Evolutionary conservation across 345 rosid genomes (phyloP).

Genomic region (Acer saccharum): DNA sequence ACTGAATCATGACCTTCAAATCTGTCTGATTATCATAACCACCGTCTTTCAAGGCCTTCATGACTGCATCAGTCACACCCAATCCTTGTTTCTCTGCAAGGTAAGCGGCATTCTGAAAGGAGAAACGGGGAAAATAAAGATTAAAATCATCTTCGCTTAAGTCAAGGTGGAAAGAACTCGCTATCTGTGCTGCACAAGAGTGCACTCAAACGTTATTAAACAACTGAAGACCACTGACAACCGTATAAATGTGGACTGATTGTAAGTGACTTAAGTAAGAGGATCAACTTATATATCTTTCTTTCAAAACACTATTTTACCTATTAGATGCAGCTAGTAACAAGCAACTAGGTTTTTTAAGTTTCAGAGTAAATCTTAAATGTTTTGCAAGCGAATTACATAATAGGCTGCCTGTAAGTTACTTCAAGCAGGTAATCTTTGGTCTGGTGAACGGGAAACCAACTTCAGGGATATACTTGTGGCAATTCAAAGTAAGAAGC

Average conservation of each 20-base stretch:
- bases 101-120: constrained; percentile 71
- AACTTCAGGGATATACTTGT: no score
- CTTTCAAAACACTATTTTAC: no score
- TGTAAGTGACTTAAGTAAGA: no score
- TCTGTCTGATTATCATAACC: constrained; percentile 54
- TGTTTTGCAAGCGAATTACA: no score
- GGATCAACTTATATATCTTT: no score
- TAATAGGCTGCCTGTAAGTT: no score
- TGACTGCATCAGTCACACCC: constrained; percentile 55
- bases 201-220: background rate
- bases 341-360: no score
- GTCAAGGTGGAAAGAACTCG: background rate
- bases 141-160: constrained; percentile 11
- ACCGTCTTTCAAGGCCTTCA: constrained; percentile 54
- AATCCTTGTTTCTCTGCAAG: constrained; percentile 58
- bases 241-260: background rate
- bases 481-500: no score
- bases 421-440: no score
- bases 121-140: constrained; percentile 15
- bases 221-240: background rate
- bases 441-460: no score
- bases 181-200: background rate
- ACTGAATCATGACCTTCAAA: constrained; percentile 77
- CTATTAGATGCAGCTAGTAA: background rate
- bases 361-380: no score